Base-by-base conservation (phyloP, 2,329 filamentous ascomycete species). In the Trichophyton schoenleinii region DNA sequence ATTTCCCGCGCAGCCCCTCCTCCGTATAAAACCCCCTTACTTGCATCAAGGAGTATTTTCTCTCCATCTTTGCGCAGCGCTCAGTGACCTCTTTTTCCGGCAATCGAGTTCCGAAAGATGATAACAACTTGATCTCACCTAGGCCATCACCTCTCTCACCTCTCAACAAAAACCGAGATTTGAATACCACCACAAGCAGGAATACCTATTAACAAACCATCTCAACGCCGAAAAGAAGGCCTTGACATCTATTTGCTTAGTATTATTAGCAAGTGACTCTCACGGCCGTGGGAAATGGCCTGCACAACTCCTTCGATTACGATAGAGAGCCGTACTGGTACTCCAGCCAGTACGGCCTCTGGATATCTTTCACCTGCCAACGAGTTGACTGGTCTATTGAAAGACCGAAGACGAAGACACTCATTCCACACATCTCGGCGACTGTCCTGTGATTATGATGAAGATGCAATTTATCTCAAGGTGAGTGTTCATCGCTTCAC, bases 401-500 rank as follows among this genome's bases (percentile, higher is more conserved):
- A 73, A 49, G 73, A 74, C 61, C 72, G 76, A 38, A 70, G 72
- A 58, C 71, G 75, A 59, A 69, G 76, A 65, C 75, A 78, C 64
- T 78, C 76, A 5, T 78, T 78, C 63, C 75, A 78, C 64, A 72
- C 68, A 34, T 66, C 72, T 13, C 70, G 75, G 61, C 73, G 72
- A 60, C 67, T 76, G 5, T 77, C 75, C 3, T 76, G 72, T 60
- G 73, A 78, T 59, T 75, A 75, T 63, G 76, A 75, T 67, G 72
- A 74, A 1, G 75, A 78, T 63, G 75, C 75, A 11, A 70, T 78
- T 15, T 78, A 75, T 57, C 67, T 78, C n/a, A 69, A 73, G 63
- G 74, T 76, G 55, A 67, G 58, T 52, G 46, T 38, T 38, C 46
- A 53, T 13, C 22, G 9, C 22, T 4, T 31, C 48, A 31, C 5